These are phyloP conservation scores for Pyrenopolyporus hunteri DNA, from an alignment of 495 filamentous ascomycete genomes.

Conservation along the genomic window DNA sequence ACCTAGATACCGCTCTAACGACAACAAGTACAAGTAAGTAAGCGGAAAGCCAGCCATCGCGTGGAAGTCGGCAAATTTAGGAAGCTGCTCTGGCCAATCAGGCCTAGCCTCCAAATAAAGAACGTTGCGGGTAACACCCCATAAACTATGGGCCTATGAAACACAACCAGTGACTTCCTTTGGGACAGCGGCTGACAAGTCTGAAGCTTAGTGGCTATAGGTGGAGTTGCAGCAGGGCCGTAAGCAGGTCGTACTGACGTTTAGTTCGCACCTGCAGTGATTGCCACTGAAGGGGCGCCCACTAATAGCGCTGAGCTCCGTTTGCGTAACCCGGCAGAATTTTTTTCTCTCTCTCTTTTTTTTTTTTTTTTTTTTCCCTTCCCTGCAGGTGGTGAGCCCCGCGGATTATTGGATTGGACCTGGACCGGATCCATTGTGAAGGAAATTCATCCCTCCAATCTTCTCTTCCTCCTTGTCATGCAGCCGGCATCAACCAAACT, in stretches of 20 bases:
- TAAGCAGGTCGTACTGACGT: slow-evolving; percentile 2
- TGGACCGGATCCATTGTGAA: background rate
- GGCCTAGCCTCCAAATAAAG: slow-evolving; percentile 7
- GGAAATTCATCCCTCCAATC: slow-evolving; percentile 29
- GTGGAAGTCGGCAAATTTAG: slow-evolving; percentile 34
- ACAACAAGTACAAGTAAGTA: no score
- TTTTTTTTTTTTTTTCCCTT: slow-evolving; percentile 7
- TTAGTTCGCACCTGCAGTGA: slow-evolving; percentile 12
- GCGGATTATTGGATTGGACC: slow-evolving; percentile 27
- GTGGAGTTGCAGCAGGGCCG: background rate
- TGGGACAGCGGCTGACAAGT: slow-evolving; percentile 35
- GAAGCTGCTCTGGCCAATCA: slow-evolving; percentile 24
- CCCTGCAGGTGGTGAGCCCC: slow-evolving; percentile 25
- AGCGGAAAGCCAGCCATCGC: background rate
- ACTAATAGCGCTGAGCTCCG: slow-evolving; percentile 14
- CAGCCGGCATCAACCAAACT: slow-evolving; percentile 30
- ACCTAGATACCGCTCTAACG: no score
- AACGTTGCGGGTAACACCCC: slow-evolving; percentile 13
- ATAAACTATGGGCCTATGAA: slow-evolving; percentile 21
- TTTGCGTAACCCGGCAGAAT: slow-evolving; percentile 38
- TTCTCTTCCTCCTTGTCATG: slow-evolving; percentile 24
- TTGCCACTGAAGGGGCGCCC: slow-evolving; percentile 22
- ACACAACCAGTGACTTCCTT: slow-evolving; percentile 14
- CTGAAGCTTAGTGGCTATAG: slow-evolving; percentile 25
- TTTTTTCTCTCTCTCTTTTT: slow-evolving; percentile 16